Base-by-base conservation (phyloP, 805 yeast genomes). In the Metschnikowia hibisci region DNA sequence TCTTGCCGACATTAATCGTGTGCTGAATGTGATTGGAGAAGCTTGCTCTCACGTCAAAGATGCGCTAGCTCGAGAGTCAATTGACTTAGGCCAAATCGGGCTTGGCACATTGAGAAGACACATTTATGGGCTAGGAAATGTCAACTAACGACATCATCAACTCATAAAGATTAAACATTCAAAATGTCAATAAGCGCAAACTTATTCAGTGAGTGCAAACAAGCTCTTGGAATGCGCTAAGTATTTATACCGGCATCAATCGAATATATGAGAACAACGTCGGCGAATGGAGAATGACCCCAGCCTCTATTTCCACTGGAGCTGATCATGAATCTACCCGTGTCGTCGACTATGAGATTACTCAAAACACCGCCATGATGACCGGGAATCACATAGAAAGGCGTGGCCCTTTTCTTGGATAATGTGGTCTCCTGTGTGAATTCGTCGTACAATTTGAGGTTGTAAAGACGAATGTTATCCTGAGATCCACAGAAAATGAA, bases 251-350 rank as follows among this genome's bases (percentile, higher is more conserved):
- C 65, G 36, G 77, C 63, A 41, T 81, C 81, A 26, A 90, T 83
- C 52, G 87, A 95, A 60, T 90, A 91, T 18, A 88, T 72, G 52
- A 89, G 74, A 8, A 85, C 85, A n/a, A 81, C 77, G 45, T 89
- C 96, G 1, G 93, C 83, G 18, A 84, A 76, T 29, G 72, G 67
- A 3, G 95, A 89, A 52, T 84, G 89, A 1, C 74, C 76, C 97
- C 97, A 91, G 4, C 99, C 99, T 56, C 97, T 76, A 49, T 86
- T 87, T 8, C 99, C 99, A 60, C 95, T 84, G 0, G 97, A 82
- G 56, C 96, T 84, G 5, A 91, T 76, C 83, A 93, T 73, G 61
- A 86, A 93, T 48, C 93, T 67, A 31, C 95, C 87, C 2, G 93
- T 84, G 25, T 91, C 91, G 62, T 91, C 98, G 16, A 90, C 82